Conservation (phyloP, 768 basidiomycete genomes). For the Lactarius indigo region DNA sequence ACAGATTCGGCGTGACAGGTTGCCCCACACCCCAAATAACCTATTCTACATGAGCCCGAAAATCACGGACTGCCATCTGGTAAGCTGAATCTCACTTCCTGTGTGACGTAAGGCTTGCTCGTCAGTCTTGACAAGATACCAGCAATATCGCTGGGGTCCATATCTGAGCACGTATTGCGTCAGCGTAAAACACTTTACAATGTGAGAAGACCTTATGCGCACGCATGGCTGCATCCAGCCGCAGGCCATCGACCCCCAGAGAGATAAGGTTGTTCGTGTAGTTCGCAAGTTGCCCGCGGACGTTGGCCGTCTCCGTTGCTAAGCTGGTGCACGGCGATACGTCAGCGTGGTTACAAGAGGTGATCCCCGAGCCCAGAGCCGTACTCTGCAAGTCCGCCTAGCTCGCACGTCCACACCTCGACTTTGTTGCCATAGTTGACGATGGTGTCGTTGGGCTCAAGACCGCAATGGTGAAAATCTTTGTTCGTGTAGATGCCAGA, state of each 20-base stretch:
- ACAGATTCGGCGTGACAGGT: constrained; percentile 53
- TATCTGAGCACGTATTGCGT: constrained; percentile 41
- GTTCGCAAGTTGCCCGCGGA: constrained; percentile 47
- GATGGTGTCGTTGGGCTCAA: constrained; percentile 50
- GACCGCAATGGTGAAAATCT: constrained; percentile 65
- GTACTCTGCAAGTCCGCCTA: constrained; percentile 40
- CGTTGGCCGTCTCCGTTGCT: constrained; percentile 59
- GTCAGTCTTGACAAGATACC: constrained; percentile 49
- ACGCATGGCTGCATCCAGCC: constrained; percentile 67
- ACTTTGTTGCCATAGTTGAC: constrained; percentile 48
- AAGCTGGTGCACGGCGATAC: constrained; percentile 37
- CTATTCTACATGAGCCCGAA: background rate
- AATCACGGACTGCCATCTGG: background rate
- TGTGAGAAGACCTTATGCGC: constrained; percentile 15
- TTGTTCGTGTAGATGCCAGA: constrained; percentile 32
- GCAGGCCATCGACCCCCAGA: constrained; percentile 58
- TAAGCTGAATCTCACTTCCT: constrained; percentile 40
- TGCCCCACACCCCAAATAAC: constrained; percentile 46
- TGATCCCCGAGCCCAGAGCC: constrained; percentile 15
- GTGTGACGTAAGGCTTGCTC: constrained; percentile 52
- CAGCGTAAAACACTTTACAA: background rate
- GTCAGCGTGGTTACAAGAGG: background rate
- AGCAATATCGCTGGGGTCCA: constrained; percentile 48
- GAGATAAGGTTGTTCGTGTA: constrained; percentile 61
- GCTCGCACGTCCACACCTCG: constrained; percentile 47